Conservation (phyloP, 495 filamentous ascomycete species). For the Terfezia claveryi region DNA sequence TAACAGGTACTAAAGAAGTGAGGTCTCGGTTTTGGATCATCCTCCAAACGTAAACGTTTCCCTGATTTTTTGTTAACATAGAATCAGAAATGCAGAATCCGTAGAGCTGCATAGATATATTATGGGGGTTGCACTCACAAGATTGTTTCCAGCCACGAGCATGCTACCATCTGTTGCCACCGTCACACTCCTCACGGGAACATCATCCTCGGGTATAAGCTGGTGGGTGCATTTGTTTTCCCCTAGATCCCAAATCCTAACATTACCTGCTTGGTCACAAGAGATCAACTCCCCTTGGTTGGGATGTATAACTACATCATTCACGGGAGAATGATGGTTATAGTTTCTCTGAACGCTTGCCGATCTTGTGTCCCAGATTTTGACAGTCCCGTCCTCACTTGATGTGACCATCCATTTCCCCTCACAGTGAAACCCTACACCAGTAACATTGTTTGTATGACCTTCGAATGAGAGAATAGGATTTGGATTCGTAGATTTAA, state of each 20-base stretch:
- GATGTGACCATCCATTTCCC: constrained; percentile 99
- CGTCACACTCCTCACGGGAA: constrained; percentile 77
- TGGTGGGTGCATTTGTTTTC: constrained; percentile 95
- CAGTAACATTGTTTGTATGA: constrained; percentile 85
- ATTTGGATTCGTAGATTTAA: constrained; percentile 86
- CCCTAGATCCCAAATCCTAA: constrained; percentile 86
- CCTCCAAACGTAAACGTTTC: constrained; percentile 91
- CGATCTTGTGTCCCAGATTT: constrained; percentile 91
- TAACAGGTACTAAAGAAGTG: constrained; percentile 74
- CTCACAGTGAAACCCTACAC: constrained; percentile 92
- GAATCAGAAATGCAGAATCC: background rate
- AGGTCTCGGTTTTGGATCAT: constrained; percentile 64
- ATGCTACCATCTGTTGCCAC: constrained; percentile 86
- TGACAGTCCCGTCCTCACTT: constrained; percentile 90
- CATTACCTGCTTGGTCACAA: constrained; percentile 80
- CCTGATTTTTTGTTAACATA: constrained; percentile 28
- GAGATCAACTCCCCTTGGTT: constrained; percentile 96
- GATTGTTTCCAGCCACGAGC: constrained; percentile 88
- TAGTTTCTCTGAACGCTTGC: constrained; percentile 85
- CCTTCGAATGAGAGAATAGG: constrained; percentile 84
- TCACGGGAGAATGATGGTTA: constrained; percentile 63
- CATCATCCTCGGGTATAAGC: constrained; percentile 87
- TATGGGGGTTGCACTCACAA: constrained; percentile 28
- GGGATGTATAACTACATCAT: constrained; percentile 93
- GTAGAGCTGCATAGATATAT: background rate